Evolutionary conservation across 768 basidiomycete genomes (phyloP).

Genomic region (Pleurotus citrinopileatus): DNA sequence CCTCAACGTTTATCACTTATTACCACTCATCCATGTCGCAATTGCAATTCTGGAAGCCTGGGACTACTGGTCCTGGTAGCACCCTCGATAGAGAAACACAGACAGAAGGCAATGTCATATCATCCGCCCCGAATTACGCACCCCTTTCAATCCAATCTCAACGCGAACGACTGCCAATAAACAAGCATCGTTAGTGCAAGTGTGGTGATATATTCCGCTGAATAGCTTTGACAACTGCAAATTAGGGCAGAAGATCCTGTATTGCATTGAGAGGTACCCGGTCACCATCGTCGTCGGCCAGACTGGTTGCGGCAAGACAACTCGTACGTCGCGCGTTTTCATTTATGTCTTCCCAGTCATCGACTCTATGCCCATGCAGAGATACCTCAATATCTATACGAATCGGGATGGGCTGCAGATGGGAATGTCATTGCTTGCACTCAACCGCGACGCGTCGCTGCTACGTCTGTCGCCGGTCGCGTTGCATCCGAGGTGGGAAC

Average conservation of each 20-base stretch:
- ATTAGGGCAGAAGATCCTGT: conserved; percentile 74
- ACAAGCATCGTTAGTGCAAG: conserved; percentile 69
- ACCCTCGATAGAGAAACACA: conserved; percentile 82
- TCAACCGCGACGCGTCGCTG: conserved; percentile 90
- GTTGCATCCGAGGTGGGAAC: conserved; percentile 93
- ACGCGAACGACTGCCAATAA: conserved; percentile 84
- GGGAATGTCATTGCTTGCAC: conserved; percentile 90
- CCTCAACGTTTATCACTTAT: too few relatives aligned
- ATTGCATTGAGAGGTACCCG: conserved; percentile 79
- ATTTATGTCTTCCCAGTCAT: background rate
- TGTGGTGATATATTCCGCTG: conserved; percentile 4
- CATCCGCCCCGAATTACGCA: conserved; percentile 55
- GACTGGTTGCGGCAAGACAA: conserved; percentile 97
- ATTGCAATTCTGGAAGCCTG: conserved; percentile 91
- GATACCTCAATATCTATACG: conserved; percentile 91
- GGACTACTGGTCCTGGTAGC: conserved; percentile 80
- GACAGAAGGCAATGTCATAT: conserved; percentile 67
- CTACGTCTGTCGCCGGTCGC: conserved; percentile 88
- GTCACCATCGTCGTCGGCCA: conserved; percentile 90
- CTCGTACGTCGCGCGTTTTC: conserved; percentile 57
- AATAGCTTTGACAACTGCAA: conserved; percentile 6
- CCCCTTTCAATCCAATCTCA: conserved; percentile 69
- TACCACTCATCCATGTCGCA: background rate
- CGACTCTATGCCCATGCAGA: conserved; percentile 50
- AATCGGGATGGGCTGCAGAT: conserved; percentile 88